Evolutionary conservation across 768 basidiomycete genomes (phyloP), one percentile per base, ranked within the genome.

Genomic region (Coprinopsis marcescibilis): DNA sequence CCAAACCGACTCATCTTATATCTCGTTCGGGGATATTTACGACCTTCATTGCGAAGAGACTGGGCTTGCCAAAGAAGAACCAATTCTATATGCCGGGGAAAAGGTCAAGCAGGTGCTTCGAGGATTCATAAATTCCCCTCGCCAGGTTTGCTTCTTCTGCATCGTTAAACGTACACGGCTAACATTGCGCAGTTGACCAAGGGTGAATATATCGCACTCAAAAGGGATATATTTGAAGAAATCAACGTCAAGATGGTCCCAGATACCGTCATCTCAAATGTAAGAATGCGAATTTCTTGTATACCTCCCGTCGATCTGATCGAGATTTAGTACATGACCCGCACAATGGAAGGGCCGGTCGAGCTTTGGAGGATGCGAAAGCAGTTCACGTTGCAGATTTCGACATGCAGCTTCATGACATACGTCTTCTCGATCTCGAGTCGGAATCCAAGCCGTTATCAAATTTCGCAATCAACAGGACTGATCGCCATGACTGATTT

Each of bases 361-460:
- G 89, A 93, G 56, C 74, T 98, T 2, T 99, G 95, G 95, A 77
- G 89, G 50, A 92, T 98, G 81, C 82, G 96, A 50, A 98, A 96
- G 68, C 94, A 97, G 65, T 96, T 98, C 64, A 85, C 94, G 7
- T 63, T 86, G 32, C 94, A 98, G 60, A 71, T 92, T 29, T 91
- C 96, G 4, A 77, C 88, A 1, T 81, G 80, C 34, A 85, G 89
- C 57, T 98, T 97, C 74, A 84, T 95, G 80, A 93, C 92, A 13
- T 95, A 86, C 60, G 71, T 88, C 23, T 78, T 96, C 55, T 86
- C 80, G 54, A 73, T 97, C 25, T 85, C 85, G 21, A 88, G 86
- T 59, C 82, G 95, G 36, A 74, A 80, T 5, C 95, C 95, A 0
- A 70, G 77, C 10, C 81, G 93, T 15, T 93, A 95, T 74, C 84